Evolutionary conservation across 2,329 filamentous ascomycete genomes (phyloP).

Genomic region (Arthrocladium fulminans): DNA sequence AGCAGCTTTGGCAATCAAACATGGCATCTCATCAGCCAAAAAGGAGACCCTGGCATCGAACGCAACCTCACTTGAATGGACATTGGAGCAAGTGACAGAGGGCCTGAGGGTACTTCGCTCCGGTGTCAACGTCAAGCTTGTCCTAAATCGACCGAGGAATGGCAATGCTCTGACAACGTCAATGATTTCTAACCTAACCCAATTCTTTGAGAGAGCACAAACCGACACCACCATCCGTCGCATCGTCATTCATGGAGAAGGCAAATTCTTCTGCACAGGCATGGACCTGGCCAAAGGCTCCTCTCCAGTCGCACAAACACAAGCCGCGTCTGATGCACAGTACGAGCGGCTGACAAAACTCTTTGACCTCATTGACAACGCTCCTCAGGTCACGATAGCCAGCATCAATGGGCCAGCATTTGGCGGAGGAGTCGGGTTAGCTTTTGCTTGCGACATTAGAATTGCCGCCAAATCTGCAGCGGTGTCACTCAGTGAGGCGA

Average conservation of each 20-base stretch:
- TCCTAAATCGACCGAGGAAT: constrained; percentile 30
- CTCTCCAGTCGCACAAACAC: constrained; percentile 21
- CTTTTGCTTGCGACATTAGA: constrained; percentile 37
- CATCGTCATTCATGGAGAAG: constrained; percentile 14
- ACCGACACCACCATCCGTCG: constrained; percentile 27
- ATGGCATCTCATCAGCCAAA: neutral
- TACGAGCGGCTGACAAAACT: constrained; percentile 24
- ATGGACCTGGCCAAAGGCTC: constrained; percentile 16
- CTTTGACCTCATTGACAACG: constrained; percentile 32
- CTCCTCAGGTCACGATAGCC: constrained; percentile 36
- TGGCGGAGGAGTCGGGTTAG: constrained; percentile 38
- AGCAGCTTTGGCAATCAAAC: constrained; percentile 37
- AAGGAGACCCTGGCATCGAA: neutral
- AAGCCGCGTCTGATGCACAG: constrained; percentile 18
- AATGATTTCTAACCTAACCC: constrained; percentile 30
- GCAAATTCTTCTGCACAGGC: constrained; percentile 19
- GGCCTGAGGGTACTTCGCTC: constrained; percentile 26
- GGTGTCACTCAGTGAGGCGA: constrained; percentile 34
- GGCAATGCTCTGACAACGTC: constrained; percentile 33
- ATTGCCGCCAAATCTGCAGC: constrained; percentile 15
- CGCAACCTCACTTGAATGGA: constrained; percentile 16
- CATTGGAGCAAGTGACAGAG: constrained; percentile 17
- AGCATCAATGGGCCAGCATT: constrained; percentile 36
- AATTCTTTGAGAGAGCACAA: constrained; percentile 22
- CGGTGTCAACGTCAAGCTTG: constrained; percentile 27